Evolutionary conservation across 345 rosid genomes (phyloP), one percentile per base, ranked within the genome.

Genomic region (Excoecaria cochinchinensis): DNA sequence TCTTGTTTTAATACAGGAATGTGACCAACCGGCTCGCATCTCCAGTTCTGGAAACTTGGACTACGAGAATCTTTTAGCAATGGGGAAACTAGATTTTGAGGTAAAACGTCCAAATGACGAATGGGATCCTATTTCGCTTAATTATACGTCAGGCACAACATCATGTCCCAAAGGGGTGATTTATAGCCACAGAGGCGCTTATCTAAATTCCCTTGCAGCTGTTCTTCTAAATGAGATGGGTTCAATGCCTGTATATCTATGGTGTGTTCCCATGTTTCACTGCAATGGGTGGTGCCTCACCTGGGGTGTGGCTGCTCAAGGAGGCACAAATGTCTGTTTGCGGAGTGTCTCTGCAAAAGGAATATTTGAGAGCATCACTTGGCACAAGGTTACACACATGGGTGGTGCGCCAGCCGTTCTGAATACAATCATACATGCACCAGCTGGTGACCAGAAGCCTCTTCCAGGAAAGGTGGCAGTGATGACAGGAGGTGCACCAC

Each of bases 61-160:
- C 16, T 89, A 87, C 63, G 90, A 84, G 70, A 67, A 78, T 58
- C 77, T 87, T 78, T 62, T 89, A 67, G 78, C 77, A 59, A 72
- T 65, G 36, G 93, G 91, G 59, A 82, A 75, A 60, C 73, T 47
- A 8, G 79, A 82, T 57, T 89, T 87, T 47, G 84, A 82, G 78
- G 80, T 87, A 59, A 84, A 64, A 74, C 66, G 69, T 58, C 83
- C 83, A 14, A 72, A 31, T 6, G 83, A 76, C 73, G 83, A 80
- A 80, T 76, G 74, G 74, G 80, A 80, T 53, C 83, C 83, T 10
- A 76, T 80, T 15, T 52, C 83, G 1, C 74, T 80, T 8, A 80
- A 80, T 22, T 80, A 80, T 46, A 80, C 83, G 44, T 80, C 83
- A 14, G 83, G 83, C 52, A 80, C 83, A 14, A 76, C 83, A 16